Evolutionary conservation across 2,329 filamentous ascomycete species (phyloP), one percentile per base, ranked within the genome.

Genomic region (Nannizziopsis arthrosporioides): DNA sequence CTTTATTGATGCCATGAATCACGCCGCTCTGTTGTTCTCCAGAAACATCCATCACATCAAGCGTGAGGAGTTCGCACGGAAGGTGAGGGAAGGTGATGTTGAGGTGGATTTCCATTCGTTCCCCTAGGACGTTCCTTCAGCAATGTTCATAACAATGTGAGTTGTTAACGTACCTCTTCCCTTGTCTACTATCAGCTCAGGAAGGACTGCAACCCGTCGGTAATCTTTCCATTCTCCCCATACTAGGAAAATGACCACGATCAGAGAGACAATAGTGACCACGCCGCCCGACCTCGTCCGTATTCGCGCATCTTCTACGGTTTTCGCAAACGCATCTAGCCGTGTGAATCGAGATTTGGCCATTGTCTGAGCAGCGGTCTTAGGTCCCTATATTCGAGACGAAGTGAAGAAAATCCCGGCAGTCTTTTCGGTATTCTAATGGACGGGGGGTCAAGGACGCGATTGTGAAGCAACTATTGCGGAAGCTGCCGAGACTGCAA

Each of bases 281-380:
- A 98, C 80, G 56, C 92, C 92, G 56, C 92, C 92, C 2, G 88
- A 94, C 5, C 89, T 95, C 30, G 92, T 98, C 60, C 93, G 84
- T 64, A 98, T 81, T 59, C 92, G 81, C 56, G 93, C 92, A 80
- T 98, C 92, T 67, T 98, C 92, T 58, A 98, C 92, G 10, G 92
- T 98, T 72, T 98, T 98, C 44, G 90, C 94, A 67, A 98, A 98
- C 75, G 92, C 92, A 69, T 98, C 92, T 55, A 98, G 85, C 78
- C 84, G 83, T 51, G 85, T 94, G 65, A 98, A 95, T 67, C 92
- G 82, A 58, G 87, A 94, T 74, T 94, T 94, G 62, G 82, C 72
- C 56, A 89, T 75, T 92, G 96, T 96, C 37, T 55, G 30, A 27
- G 22, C 22, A 18, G 17, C 38, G n/a, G 17, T 18, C 6, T 42